phyloP scores from a whole-genome alignment of 148 eudicot species.

The Chenopodium formosanum region DNA sequence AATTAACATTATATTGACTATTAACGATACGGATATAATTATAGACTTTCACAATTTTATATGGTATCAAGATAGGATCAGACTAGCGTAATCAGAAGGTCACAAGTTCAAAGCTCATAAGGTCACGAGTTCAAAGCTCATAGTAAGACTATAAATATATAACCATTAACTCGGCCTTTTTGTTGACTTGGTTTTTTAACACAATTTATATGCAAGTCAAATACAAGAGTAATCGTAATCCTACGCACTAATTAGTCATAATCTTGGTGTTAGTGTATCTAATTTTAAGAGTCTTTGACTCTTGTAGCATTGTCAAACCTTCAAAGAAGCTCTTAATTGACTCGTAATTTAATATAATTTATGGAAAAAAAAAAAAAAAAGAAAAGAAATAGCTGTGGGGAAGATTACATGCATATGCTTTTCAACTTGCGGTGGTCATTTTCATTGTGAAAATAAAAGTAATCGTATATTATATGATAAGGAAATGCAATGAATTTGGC shows the following conservation, averaged over 20 bases:
- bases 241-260: neutral
- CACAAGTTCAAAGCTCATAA: too few species aligned
- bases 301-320: neutral
- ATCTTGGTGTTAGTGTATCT: neutral
- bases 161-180: too few species aligned
- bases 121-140: too few species aligned
- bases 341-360: neutral
- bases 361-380: neutral
- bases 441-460: neutral
- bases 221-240: too few species aligned
- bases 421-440: neutral
- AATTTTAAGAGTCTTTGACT: neutral
- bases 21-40: too few species aligned
- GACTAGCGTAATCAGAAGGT: too few species aligned
- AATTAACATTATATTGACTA: too few species aligned
- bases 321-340: neutral
- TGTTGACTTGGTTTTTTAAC: too few species aligned
- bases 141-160: too few species aligned
- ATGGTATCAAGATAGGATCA: too few species aligned
- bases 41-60: too few species aligned
- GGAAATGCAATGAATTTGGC: conserved; percentile 22
- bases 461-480: neutral
- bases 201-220: too few species aligned
- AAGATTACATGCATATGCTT: neutral
- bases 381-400: neutral